Base-by-base conservation (phyloP, 768 basidiomycete species). In the Suillus discolor region DNA sequence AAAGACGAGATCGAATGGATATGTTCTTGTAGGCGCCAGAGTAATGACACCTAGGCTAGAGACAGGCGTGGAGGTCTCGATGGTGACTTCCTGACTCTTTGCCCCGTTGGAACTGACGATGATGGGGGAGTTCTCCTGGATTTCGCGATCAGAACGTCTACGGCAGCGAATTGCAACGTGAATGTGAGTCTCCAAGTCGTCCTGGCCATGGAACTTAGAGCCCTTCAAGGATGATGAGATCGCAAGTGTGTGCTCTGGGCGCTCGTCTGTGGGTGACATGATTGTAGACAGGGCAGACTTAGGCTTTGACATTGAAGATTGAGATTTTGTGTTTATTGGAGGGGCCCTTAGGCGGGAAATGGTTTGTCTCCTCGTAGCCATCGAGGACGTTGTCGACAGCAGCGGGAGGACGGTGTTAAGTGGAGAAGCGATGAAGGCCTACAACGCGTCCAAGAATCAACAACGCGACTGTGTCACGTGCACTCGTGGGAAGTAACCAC, bases 1-100 rank as follows among this genome's bases (percentile, higher is more conserved):
- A 80, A 97, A 98, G 8, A 97, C 97, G 34, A 92, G 81, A 77
- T 98, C 96, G 76, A 97, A 99, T 4, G 93, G 90, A 77, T 98
- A 99, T 2, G 93, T 97, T 61, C 91, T 82, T 3, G 89, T 87
- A 13, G 91, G 91, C 28, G 93, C 85, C n/a, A 89, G 80, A 6
- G 87, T 88, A 15, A 92, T 82, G 53, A 93, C 71, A n/a, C 92
- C 92, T 7, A 94, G 75, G 64, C 86, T 89, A 4, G 90, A 89
- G 2, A 85, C 75, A 0, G 91, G 89, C 2, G 85, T 72, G 5
- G 90, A 86, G 0, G 91, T 90, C 77, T 97, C 92, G 72, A 97
- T 89, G 12, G 89, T 90, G 51, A 97, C 83, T 44, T 91, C 85
- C 67, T 89, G 88, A 65, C 87, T 85, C 69, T 89, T 89, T 25